Conservation (phyloP, 1,139 yeast species). For the Casaregolazyma lundiana region DNA sequence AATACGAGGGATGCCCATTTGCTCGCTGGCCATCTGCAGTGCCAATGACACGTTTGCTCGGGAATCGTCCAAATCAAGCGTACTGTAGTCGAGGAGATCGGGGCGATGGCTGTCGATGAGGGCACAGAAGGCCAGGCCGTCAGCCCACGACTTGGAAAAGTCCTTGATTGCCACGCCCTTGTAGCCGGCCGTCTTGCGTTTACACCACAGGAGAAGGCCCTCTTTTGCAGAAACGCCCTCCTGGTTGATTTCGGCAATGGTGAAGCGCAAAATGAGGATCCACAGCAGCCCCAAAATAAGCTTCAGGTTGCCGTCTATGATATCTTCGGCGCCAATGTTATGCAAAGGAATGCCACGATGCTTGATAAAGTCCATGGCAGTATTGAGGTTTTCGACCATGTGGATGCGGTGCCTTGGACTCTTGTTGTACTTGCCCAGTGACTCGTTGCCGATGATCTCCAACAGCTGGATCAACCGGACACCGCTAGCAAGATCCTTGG, state of each 20-base stretch:
- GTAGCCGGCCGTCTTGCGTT: constrained; percentile 40
- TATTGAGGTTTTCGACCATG: constrained; percentile 57
- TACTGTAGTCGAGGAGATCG: constrained; percentile 38
- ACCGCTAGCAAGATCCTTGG: constrained; percentile 33
- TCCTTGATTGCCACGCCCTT: constrained; percentile 38
- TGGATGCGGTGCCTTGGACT: constrained; percentile 55
- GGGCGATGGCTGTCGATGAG: constrained; percentile 43
- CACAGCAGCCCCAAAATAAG: constrained; percentile 62
- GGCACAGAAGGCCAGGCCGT: constrained; percentile 47
- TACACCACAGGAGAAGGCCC: constrained; percentile 43
- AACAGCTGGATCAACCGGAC: constrained; percentile 35
- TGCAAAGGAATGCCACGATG: constrained; percentile 50
- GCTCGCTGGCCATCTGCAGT: constrained; percentile 38
- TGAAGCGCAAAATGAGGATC: constrained; percentile 53
- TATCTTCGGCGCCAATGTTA: constrained; percentile 64
- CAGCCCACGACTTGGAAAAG: constrained; percentile 43
- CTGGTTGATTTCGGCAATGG: constrained; percentile 43
- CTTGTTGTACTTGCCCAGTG: constrained; percentile 36
- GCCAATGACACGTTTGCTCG: constrained; percentile 36
- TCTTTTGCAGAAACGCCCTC: constrained; percentile 43
- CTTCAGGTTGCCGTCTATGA: constrained; percentile 59
- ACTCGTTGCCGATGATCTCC: constrained; percentile 38
- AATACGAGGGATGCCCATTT: constrained; percentile 50
- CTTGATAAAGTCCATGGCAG: constrained; percentile 51
- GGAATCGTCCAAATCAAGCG: constrained; percentile 32